These are phyloP conservation scores for Plantago major DNA, from an alignment of 257 asterid genomes.

Conservation along the genomic window DNA sequence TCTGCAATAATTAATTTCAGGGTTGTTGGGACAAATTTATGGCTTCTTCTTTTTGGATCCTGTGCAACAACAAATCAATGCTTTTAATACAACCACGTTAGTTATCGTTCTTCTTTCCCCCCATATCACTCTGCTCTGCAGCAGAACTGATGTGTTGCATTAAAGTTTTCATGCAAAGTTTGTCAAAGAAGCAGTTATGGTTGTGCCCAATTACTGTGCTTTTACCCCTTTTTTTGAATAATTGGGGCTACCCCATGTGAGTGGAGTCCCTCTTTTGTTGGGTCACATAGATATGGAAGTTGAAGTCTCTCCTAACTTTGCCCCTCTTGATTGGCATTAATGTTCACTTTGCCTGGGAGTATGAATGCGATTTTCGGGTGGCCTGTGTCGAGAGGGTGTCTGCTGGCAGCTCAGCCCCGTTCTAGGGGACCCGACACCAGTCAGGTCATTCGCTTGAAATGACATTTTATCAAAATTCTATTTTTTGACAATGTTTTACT, in stretches of 20 bases:
- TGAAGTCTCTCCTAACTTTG: neutral
- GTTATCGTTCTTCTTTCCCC: constrained; percentile 13
- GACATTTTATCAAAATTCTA: no score
- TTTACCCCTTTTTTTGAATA: constrained; percentile 18
- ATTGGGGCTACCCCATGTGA: constrained; percentile 32
- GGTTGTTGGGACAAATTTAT: constrained; percentile 28
- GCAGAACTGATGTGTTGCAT: constrained; percentile 26
- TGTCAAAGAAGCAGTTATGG: constrained; percentile 24
- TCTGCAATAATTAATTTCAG: constrained; percentile 19
- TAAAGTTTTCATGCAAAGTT: constrained; percentile 19
- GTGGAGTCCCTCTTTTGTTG: constrained; percentile 17
- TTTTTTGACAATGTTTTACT: no score
- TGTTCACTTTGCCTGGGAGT: no score
- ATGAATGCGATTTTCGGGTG: no score
- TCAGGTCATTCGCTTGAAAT: neutral
- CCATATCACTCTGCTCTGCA: constrained; percentile 6
- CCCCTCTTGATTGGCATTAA: no score
- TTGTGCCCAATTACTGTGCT: neutral
- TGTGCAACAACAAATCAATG: constrained; percentile 4
- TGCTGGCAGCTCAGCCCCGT: neutral
- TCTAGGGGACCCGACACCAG: neutral
- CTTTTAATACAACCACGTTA: constrained; percentile 32
- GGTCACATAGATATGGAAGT: neutral
- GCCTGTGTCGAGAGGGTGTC: neutral
- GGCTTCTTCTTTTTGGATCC: constrained; percentile 19